Conservation (phyloP, 1,139 yeast genomes). For the Magnusiomyces ingens region DNA sequence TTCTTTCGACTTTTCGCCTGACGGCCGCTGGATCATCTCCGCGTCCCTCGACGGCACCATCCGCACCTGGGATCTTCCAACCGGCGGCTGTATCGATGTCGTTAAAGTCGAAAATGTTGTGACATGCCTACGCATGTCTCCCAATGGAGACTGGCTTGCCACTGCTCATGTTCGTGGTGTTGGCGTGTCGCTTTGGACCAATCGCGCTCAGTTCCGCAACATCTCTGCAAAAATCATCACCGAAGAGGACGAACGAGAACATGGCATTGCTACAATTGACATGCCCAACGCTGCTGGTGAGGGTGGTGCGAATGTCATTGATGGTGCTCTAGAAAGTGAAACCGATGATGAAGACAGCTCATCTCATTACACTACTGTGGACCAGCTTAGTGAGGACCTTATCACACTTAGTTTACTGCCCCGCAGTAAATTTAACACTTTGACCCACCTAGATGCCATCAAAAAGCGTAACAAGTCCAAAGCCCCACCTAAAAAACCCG, state of each 20-base stretch:
- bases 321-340: conserved; percentile 60
- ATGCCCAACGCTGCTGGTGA: conserved; percentile 81
- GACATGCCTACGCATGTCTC: conserved; percentile 74
- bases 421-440: conserved; percentile 67
- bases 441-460: conserved; percentile 76
- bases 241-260: conserved; percentile 44
- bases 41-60: conserved; percentile 80
- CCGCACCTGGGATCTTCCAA: conserved; percentile 96
- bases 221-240: conserved; percentile 67
- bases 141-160: conserved; percentile 85
- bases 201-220: conserved; percentile 74
- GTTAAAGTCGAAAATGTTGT: conserved; percentile 71
- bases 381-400: conserved; percentile 58
- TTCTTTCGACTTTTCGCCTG: conserved; percentile 83
- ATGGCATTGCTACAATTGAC: conserved; percentile 43
- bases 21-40: conserved; percentile 92
- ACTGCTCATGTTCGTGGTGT: conserved; percentile 88
- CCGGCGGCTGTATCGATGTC: conserved; percentile 96
- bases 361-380: conserved; percentile 45
- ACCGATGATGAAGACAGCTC: conserved; percentile 25
- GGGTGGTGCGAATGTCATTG: conserved; percentile 67
- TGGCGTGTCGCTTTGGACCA: conserved; percentile 91
- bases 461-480: conserved; percentile 82
- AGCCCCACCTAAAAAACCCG: conserved; percentile 84
- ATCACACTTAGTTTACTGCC: conserved; percentile 75